Percentiles rank a stretch among this genome's conserved stretches.
These are phyloP conservation scores for Aspergillus floridensis DNA, from an alignment of 2,329 filamentous ascomycete species.

Conservation along the genomic window DNA sequence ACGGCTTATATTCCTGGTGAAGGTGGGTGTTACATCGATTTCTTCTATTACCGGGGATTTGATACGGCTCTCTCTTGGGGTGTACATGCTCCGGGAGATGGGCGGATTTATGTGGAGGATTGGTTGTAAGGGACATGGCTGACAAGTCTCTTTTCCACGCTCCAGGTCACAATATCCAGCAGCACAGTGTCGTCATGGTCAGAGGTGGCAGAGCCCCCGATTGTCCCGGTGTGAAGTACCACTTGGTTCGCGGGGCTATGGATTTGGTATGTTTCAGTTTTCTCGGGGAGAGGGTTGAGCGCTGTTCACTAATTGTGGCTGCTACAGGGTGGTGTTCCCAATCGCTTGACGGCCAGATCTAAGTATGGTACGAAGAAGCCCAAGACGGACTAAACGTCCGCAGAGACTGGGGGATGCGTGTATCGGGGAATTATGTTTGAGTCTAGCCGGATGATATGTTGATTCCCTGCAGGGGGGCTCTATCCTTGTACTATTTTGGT, in stretches of 20 bases:
- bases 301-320: slow-evolving; percentile 24
- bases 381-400: slow-evolving; percentile 62
- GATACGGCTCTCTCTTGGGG: too few relatives aligned
- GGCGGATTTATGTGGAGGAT: too few relatives aligned
- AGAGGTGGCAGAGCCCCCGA: slow-evolving; percentile 89
- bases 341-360: slow-evolving; percentile 77
- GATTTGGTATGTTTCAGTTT: slow-evolving; percentile 70
- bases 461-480: neutral
- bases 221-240: slow-evolving; percentile 97
- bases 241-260: slow-evolving; percentile 83
- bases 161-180: slow-evolving; percentile 89
- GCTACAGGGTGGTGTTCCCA: slow-evolving; percentile 80
- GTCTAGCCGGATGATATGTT: neutral
- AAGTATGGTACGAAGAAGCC: slow-evolving; percentile 99
- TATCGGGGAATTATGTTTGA: neutral
- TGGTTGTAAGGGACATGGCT: slow-evolving; percentile 1
- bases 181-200: slow-evolving; percentile 97
- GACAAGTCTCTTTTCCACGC: slow-evolving; percentile 9
- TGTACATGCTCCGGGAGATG: neutral
- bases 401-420: neutral
- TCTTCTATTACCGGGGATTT: too few relatives aligned
- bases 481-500: neutral
- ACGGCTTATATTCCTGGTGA: slow-evolving; percentile 96
- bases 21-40: slow-evolving; percentile 49
- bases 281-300: neutral